Percentiles rank a stretch among this genome's conserved stretches.
Conservation (phyloP, 2,329 filamentous ascomycete species). For the Stagonosporopsis cucurbitacearum region DNA sequence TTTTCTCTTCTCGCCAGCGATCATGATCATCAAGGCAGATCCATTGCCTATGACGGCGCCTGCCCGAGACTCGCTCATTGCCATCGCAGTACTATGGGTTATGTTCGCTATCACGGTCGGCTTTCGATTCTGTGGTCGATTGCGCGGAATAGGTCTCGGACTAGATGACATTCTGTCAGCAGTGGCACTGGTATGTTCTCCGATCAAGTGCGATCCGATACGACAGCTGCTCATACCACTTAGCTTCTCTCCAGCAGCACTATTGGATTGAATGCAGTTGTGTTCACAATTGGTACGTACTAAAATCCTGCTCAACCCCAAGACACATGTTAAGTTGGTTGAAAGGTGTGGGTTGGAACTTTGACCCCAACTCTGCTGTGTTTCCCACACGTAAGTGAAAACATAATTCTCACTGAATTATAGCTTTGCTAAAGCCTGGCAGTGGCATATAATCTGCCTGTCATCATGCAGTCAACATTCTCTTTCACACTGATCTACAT, state of each 20-base stretch:
- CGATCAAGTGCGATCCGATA: background rate
- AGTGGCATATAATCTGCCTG: constrained; percentile 28
- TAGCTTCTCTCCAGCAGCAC: constrained; percentile 26
- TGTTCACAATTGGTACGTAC: constrained; percentile 24
- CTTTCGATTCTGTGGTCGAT: constrained; percentile 23
- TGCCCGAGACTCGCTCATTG: constrained; percentile 29
- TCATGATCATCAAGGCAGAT: constrained; percentile 16
- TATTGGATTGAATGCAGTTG: constrained; percentile 26
- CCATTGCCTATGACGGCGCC: constrained; percentile 26
- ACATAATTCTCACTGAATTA: too few relatives aligned
- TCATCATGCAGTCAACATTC: constrained; percentile 33
- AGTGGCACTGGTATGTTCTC: constrained; percentile 20
- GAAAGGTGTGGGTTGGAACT: constrained; percentile 22
- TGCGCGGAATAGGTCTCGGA: constrained; percentile 27
- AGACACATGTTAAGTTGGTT: background rate
- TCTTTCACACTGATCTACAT: constrained; percentile 31
- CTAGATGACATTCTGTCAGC: constrained; percentile 27
- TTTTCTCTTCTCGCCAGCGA: constrained; percentile 7
- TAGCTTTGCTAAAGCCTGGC: background rate
- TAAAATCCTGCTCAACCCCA: background rate
- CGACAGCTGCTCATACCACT: background rate
- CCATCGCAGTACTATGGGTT: constrained; percentile 27
- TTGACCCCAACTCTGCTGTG: constrained; percentile 16
- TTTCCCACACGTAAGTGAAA: constrained; percentile 23
- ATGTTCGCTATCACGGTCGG: constrained; percentile 20